Evolutionary conservation across 2,329 filamentous ascomycete species (phyloP).

Genomic region (Penicillium concentricum): DNA sequence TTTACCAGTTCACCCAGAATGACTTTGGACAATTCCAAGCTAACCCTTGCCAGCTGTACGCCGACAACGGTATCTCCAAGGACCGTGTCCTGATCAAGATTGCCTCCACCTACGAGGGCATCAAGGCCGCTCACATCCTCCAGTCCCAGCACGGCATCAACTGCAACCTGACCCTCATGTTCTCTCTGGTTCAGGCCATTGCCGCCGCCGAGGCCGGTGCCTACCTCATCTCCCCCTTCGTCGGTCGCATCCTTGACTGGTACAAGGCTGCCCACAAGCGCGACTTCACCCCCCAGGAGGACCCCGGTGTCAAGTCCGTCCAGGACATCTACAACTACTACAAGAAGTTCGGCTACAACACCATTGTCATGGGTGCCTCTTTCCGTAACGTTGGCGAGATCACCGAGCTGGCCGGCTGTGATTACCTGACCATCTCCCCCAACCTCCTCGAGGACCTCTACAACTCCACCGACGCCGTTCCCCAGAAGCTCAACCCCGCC

Average conservation of each 20-base stretch:
- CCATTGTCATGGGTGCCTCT: constrained; percentile 98
- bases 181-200: constrained; percentile 92
- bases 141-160: constrained; percentile 96
- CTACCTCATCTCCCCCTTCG: constrained; percentile 98
- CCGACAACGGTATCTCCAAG: constrained; percentile 86
- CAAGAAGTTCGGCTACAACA: constrained; percentile 99
- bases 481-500: constrained; percentile 85
- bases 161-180: constrained; percentile 98
- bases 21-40: not conserved
- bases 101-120: constrained; percentile 98
- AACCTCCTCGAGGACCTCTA: constrained; percentile 90
- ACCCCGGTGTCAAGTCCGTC: constrained; percentile 94
- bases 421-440: constrained; percentile 98
- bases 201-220: constrained; percentile 91
- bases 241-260: constrained; percentile 99
- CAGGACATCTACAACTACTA: constrained; percentile 99
- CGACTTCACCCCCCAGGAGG: constrained; percentile 83
- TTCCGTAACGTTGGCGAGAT: constrained; percentile 97
- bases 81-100: constrained; percentile 98
- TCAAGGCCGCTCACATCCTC: constrained; percentile 96
- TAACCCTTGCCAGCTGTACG: constrained; percentile 72
- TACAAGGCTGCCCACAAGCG: constrained; percentile 96
- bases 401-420: constrained; percentile 95
- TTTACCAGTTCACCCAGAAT: not conserved
- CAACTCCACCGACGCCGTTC: constrained; percentile 77